Evolutionary conservation across 1,284 basidiomycete genomes (phyloP), one percentile per base, ranked within the genome.

Genomic region (Moesziomyces aphidis): DNA sequence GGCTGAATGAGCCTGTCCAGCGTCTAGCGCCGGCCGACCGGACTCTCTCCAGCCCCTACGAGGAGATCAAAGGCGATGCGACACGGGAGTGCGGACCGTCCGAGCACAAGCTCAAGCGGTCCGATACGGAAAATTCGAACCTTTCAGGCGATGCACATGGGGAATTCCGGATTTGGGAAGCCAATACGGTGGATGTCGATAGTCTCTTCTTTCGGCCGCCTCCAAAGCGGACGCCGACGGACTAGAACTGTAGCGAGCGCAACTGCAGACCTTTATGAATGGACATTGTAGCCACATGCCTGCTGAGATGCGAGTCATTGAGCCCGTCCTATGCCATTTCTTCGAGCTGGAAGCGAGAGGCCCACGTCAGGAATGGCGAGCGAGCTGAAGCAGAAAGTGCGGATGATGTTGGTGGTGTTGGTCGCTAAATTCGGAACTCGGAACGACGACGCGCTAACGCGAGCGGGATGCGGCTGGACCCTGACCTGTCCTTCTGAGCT

Each of bases 161-260:
- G 4, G 46, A 47, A 3, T 15, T 24, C 1, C 39, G 45, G 13
- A 17, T 67, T 31, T 72, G 69, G 63, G 60, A 67, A 22, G 50
- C 63, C 4, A 67, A 50, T 46, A 28, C 49, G 7, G 60, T 61
- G 8, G 49, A 43, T 24, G 10, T 61, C 11, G 61, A 67, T 24
- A 54, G 60, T 24, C 56, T 67, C 19, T 72, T 72, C 45, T 72
- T 72, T 26, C 60, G 69, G 1, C 60, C 63, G 28, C 69, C 69
- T 2, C 56, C 51, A 9, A 26, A n/a, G 23, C 26, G 42, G n/a
- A 5, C n/a, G 42, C 50, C 51, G n/a, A 54, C 50, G 7, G n/a
- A 5, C 9, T 63, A 50, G 15, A 15, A 31, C 13, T 44, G 31
- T 24, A 34, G 11, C 31, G 11, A 34, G 31, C 11, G 31, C 31